These are phyloP conservation scores for Poa pratensis DNA, from an alignment of 176 grass and related monocot species.

Conservation along the genomic window DNA sequence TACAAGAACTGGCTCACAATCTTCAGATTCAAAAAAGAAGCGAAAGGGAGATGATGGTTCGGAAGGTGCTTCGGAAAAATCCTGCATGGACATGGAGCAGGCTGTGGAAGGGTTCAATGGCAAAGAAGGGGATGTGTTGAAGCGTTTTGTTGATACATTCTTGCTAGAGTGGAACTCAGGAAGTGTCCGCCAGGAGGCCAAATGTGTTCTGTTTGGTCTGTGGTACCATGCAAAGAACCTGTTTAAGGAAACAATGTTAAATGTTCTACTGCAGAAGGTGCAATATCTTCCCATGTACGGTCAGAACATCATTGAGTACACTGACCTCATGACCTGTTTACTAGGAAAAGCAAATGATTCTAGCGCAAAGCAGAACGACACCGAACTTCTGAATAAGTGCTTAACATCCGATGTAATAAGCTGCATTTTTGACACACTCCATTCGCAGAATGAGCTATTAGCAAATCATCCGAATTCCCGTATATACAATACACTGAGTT, in stretches of 20 bases:
- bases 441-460: slow-evolving; percentile 93
- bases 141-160: slow-evolving; percentile 81
- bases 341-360: slow-evolving; percentile 77
- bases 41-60: slow-evolving; percentile 72
- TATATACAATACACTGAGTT: slow-evolving; percentile 88
- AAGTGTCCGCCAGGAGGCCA: slow-evolving; percentile 93
- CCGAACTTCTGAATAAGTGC: slow-evolving; percentile 71
- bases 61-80: slow-evolving; percentile 80
- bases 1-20: slow-evolving; percentile 58
- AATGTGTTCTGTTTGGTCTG: slow-evolving; percentile 84
- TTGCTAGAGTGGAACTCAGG: slow-evolving; percentile 92
- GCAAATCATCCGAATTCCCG: slow-evolving; percentile 99
- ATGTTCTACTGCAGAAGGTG: slow-evolving; percentile 78
- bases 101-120: slow-evolving; percentile 69
- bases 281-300: slow-evolving; percentile 82
- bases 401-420: slow-evolving; percentile 79
- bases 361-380: slow-evolving; percentile 67
- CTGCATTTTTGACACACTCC: slow-evolving; percentile 87
- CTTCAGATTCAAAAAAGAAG: slow-evolving; percentile 82
- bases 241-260: slow-evolving; percentile 76
- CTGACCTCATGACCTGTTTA: slow-evolving; percentile 83
- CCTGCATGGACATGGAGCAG: slow-evolving; percentile 90
- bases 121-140: slow-evolving; percentile 71
- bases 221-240: slow-evolving; percentile 82
- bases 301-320: slow-evolving; percentile 94